These are phyloP conservation scores for Pseudogymnoascus sp. DNA, from an alignment of 2,329 filamentous ascomycete genomes.

Conservation along the genomic window DNA sequence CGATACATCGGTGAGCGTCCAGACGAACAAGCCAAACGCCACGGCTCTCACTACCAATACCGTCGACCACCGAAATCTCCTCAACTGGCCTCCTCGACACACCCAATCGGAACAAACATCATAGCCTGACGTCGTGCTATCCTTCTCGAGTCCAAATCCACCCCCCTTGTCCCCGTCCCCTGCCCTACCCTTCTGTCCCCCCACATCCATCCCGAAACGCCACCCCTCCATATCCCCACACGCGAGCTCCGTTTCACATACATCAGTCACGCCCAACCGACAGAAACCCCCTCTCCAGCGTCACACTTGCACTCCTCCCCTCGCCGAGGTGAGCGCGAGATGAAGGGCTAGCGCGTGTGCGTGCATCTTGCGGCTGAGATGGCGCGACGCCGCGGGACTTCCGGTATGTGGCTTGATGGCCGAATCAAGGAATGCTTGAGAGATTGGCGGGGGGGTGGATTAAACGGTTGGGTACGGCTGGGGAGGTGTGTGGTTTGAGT, in stretches of 20 bases:
- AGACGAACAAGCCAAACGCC: background rate
- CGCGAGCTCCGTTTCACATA: constrained; percentile 1
- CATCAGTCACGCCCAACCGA: background rate
- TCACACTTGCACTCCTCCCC: background rate
- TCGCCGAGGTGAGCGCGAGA: background rate
- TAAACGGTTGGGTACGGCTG: background rate
- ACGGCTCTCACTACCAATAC: background rate
- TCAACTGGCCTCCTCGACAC: background rate
- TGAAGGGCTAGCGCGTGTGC: background rate
- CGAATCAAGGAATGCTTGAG: background rate
- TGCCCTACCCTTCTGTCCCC: background rate
- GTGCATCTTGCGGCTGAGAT: background rate
- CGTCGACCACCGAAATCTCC: background rate
- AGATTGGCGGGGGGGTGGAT: background rate
- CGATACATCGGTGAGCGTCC: background rate
- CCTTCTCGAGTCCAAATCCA: background rate
- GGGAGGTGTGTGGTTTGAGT: background rate
- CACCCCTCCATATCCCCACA: constrained; percentile 2
- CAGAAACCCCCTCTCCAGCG: background rate
- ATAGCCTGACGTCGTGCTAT: background rate
- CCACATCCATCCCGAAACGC: constrained; percentile 2
- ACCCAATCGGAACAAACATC: constrained; percentile 2
- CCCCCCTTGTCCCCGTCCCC: background rate
- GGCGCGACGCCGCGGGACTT: background rate
- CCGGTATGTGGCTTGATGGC: background rate